Evolutionary conservation across 805 yeast species (phyloP), one percentile per base, ranked within the genome.

Genomic region (Cyberlindnera euphorbiae): DNA sequence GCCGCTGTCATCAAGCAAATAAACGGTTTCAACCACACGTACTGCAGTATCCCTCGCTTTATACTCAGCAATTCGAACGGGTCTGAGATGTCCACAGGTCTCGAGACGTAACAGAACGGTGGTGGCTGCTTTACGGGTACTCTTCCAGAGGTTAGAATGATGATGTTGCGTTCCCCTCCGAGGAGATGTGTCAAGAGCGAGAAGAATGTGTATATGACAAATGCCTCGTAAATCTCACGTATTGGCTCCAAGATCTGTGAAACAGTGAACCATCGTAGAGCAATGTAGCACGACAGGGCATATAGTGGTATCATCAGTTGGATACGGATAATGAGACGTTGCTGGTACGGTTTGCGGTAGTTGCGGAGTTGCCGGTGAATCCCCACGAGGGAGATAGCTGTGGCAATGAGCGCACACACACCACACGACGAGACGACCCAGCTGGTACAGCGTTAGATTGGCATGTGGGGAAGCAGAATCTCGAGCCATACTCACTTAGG

Each of bases 201-300:
- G 64, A 85, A 90, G 57, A 93, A 93, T 2, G 96, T 87, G 59
- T 93, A 93, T 23, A 93, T 84, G 23, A 89, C 96, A 61, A 93
- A 86, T 0, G 97, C 97, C 59, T 93, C 98, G 59, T 93, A 93
- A 2, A 90, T 75, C 56, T 93, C 98, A 30, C 93, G 67, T 0
- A 84, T 50, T 0, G 96, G 95, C 47, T 83, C 93, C 3, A 87
- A 47, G 38, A 66, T 65, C 37, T 58, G 62, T 32, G 69, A 76
- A 21, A 64, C 42, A 5, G 47, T 47, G n/a, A 67, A 75, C 56
- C 67, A 62, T 13, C 65, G 62, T 15, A 80, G 66, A 48, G 77
- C 70, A 4, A 73, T 48, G 51, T 74, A 82, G 53, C 95, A 82
- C 9, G 87, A 69, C 0, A 80, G 42, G 5, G 94, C 80, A 60